Evolutionary conservation across 1,284 basidiomycete species (phyloP), one percentile per base, ranked within the genome.

Genomic region (Leucoagaricus sp.): DNA sequence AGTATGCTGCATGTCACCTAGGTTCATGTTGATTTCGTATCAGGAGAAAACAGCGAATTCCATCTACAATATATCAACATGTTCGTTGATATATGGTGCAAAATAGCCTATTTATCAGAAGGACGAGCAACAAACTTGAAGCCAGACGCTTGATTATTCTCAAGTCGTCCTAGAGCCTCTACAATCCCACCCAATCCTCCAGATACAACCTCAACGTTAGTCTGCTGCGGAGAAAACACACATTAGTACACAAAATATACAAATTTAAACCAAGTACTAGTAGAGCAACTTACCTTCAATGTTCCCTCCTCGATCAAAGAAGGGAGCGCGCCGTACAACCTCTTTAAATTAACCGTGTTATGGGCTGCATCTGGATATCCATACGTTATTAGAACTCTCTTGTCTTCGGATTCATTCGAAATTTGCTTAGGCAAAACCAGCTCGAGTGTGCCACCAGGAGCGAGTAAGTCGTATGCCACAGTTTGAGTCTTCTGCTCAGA

Each of bases 231-330:
- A 33, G 7, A 12, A 2, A 33, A 7, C 15, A 13, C 1, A 13
- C n/a, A 9, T 2, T 7, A 15, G 12, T 10, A 33, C 7, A 21
- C 2, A 7, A 3, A 3, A 49, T 2, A 21, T 7, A n/a, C 8
- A 10, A 13, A 53, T 33, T 17, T 33, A 33, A 33, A n/a, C n/a
- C n/a, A n/a, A n/a, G n/a, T n/a, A n/a, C 31, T 6, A 12, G 12
- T 12, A 3, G 12, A 4, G 21, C 31, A 31, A 55, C 69, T 9
- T 56, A 74, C 78, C 66, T 72, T 70, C 55, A 79, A 67, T 5
- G 53, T 31, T 7, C 73, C 75, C 10, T 71, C 62, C 50, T 71
- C 63, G 38, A 78, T 36, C 65, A 69, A 68, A 46, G 67, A 61
- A 2, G 59, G 61, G 36, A 79, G 49, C n/a, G 60, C 46, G 21